Evolutionary conservation across 352 stramenopile genomes (phyloP).

Genomic region (Phytophthora cryptogea): DNA sequence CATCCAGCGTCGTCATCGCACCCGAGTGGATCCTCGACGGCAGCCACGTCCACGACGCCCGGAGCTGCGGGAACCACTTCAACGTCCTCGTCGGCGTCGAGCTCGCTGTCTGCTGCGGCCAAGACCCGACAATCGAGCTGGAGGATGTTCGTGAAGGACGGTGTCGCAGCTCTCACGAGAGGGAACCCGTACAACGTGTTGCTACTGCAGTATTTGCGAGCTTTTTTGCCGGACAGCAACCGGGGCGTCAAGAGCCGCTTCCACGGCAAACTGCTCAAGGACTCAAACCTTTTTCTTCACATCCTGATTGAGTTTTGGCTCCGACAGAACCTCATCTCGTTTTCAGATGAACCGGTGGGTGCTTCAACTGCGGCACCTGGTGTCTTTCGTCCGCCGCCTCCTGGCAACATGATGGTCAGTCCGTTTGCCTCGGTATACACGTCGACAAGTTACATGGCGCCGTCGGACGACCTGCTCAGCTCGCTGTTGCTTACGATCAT

Average conservation of each 20-base stretch:
- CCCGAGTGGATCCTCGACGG: constrained; percentile 42
- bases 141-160: constrained; percentile 73
- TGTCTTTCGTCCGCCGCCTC: constrained; percentile 18
- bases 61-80: constrained; percentile 31
- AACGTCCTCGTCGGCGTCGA: constrained; percentile 51
- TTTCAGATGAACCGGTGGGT: constrained; percentile 58
- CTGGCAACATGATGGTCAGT: constrained; percentile 48
- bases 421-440: constrained; percentile 80
- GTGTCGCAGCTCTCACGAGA: constrained; percentile 60
- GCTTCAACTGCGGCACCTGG: constrained; percentile 27
- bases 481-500: constrained; percentile 84
- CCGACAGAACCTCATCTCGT: constrained; percentile 88
- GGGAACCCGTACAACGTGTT: constrained; percentile 88
- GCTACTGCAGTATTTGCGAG: constrained; percentile 76
- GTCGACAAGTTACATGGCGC: constrained; percentile 84
- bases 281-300: constrained; percentile 84
- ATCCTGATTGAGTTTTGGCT: constrained; percentile 90
- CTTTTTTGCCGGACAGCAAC: constrained; percentile 75
- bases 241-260: constrained; percentile 74
- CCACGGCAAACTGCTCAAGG: constrained; percentile 75
- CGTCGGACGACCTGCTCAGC: constrained; percentile 81
- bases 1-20: constrained; percentile 77
- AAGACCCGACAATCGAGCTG: constrained; percentile 67
- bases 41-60: constrained; percentile 4
- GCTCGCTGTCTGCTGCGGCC: constrained; percentile 56